Percentiles rank a stretch among this genome's conserved stretches.
Evolutionary conservation across 495 filamentous ascomycete species (phyloP).

Genomic region (Xeromyces bisporus): DNA sequence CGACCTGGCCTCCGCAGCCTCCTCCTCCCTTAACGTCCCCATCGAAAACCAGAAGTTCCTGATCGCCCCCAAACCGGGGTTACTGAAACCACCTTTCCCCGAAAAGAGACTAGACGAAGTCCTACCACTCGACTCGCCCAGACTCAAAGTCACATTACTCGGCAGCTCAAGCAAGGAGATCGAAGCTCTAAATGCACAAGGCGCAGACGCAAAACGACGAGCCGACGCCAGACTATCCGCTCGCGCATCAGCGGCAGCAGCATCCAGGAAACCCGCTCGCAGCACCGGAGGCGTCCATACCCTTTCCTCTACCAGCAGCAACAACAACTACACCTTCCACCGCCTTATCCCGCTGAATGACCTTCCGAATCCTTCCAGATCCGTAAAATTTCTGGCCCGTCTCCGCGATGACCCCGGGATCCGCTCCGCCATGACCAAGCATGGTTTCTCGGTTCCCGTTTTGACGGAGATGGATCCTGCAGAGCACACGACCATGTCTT

Average conservation of each 20-base stretch:
- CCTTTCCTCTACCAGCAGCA: constrained; percentile 24
- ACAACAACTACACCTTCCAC: constrained; percentile 60
- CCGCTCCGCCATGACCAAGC: constrained; percentile 58
- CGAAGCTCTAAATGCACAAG: constrained; percentile 22
- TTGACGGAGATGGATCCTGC: constrained; percentile 91
- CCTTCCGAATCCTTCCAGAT: constrained; percentile 55
- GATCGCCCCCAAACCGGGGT: constrained; percentile 48
- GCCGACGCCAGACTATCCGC: constrained; percentile 23
- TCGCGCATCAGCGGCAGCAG: constrained; percentile 19
- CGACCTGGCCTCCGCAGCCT: constrained; percentile 44
- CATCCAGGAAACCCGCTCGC: constrained; percentile 8
- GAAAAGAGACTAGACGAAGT: constrained; percentile 11
- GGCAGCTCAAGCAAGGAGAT: constrained; percentile 21
- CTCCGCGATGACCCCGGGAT: constrained; percentile 76
- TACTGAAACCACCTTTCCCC: constrained; percentile 49
- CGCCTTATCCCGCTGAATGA: constrained; percentile 58
- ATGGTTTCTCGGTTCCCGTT: constrained; percentile 72
- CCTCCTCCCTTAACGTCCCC: constrained; percentile 43
- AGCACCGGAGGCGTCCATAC: constrained; percentile 28
- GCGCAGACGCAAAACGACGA: constrained; percentile 19
- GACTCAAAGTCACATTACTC: constrained; percentile 26
- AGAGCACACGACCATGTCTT: constrained; percentile 63
- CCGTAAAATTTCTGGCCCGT: constrained; percentile 55
- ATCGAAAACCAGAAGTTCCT: constrained; percentile 58
- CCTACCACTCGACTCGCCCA: constrained; percentile 32